These are phyloP conservation scores for Fusarium nanum DNA, from an alignment of 2,329 filamentous ascomycete species.

Conservation along the genomic window DNA sequence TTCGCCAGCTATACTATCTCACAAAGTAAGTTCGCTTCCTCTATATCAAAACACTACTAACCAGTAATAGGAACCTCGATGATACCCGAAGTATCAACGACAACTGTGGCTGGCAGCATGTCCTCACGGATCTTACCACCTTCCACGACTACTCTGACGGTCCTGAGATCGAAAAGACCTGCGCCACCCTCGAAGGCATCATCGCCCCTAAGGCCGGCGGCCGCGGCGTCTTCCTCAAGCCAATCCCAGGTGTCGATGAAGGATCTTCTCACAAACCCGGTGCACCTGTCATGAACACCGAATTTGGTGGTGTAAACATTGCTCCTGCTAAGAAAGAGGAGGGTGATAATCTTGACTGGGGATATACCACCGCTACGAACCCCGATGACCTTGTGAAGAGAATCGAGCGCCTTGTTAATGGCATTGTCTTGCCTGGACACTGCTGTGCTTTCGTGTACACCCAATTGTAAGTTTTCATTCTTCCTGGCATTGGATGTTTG, in stretches of 20 bases:
- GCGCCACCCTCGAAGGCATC: conserved; percentile 64
- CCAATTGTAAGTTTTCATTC: conserved; percentile 63
- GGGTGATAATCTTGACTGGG: conserved; percentile 68
- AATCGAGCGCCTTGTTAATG: conserved; percentile 69
- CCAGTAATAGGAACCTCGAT: conserved; percentile 60
- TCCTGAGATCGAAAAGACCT: conserved; percentile 65
- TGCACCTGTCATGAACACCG: conserved; percentile 72
- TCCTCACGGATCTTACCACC: conserved; percentile 71
- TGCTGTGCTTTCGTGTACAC: conserved; percentile 75
- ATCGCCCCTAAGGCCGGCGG: conserved; percentile 62
- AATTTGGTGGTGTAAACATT: conserved; percentile 77
- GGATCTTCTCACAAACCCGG: conserved; percentile 64
- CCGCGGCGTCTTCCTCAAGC: conserved; percentile 65
- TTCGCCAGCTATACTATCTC: conserved; percentile 71
- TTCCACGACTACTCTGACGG: conserved; percentile 76
- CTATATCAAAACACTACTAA: conserved; percentile 43
- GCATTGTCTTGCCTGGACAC: conserved; percentile 66
- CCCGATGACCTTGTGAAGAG: conserved; percentile 68
- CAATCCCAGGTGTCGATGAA: conserved; percentile 56
- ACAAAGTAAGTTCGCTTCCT: conserved; percentile 63
- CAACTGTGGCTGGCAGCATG: conserved; percentile 79
- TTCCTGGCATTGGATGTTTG: background rate
- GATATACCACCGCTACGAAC: conserved; percentile 74
- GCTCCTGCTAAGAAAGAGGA: conserved; percentile 56
- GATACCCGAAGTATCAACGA: conserved; percentile 74